These are phyloP conservation scores for Colletotrichum sansevieriae DNA, from an alignment of 2,329 filamentous ascomycete species.

Conservation along the genomic window DNA sequence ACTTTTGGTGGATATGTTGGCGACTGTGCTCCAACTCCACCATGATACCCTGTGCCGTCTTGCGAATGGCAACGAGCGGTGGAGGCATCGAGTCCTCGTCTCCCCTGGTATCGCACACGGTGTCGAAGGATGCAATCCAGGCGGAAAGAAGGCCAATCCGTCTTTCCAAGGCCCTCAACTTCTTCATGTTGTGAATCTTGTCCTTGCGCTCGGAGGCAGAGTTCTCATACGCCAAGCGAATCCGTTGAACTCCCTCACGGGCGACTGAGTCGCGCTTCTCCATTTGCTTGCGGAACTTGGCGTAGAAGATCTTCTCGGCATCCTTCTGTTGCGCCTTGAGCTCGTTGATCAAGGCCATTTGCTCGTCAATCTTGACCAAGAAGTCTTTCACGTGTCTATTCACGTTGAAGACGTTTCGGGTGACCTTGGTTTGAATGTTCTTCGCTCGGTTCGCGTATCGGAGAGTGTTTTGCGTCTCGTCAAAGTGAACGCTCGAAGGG, in stretches of 20 bases:
- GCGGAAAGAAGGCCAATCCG: conserved; percentile 88
- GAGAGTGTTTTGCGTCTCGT: conserved; percentile 97
- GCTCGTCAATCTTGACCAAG: conserved; percentile 98
- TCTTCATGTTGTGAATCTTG: conserved; percentile 83
- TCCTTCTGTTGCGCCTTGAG: conserved; percentile 94
- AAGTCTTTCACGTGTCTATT: conserved; percentile 99
- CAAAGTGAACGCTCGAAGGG: conserved; percentile 95
- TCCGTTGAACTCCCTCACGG: conserved; percentile 82
- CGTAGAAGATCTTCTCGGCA: conserved; percentile 82
- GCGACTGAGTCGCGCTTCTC: conserved; percentile 84
- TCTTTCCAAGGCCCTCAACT: conserved; percentile 83
- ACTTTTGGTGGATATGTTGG: conserved; percentile 88
- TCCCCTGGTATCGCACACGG: conserved; percentile 79
- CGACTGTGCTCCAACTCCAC: conserved; percentile 90
- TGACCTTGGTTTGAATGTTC: conserved; percentile 99
- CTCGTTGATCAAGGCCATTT: conserved; percentile 96
- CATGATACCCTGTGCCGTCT: conserved; percentile 89
- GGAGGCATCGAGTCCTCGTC: conserved; percentile 76
- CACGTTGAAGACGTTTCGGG: conserved; percentile 98
- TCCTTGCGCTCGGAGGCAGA: conserved; percentile 83
- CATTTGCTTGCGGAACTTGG: conserved; percentile 90
- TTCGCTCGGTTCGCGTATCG: conserved; percentile 98
- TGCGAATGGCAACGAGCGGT: conserved; percentile 81
- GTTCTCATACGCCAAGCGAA: conserved; percentile 88
- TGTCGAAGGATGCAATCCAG: conserved; percentile 94